Base-by-base conservation (phyloP, 2,329 filamentous ascomycete species). In the Fusarium incarnatum region DNA sequence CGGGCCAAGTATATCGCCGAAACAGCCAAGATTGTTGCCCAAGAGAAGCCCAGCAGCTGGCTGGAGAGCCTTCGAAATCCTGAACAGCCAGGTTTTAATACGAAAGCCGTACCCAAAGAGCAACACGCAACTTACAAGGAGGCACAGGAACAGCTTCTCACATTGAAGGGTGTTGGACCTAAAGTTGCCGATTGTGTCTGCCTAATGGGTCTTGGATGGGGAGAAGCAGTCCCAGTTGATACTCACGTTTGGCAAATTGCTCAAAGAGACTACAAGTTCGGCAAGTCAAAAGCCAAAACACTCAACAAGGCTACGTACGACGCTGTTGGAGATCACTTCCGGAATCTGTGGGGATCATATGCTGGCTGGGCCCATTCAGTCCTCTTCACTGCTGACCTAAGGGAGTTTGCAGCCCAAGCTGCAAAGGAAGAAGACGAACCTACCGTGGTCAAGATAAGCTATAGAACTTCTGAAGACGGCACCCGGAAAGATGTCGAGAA, bases 181-280 rank as follows among this genome's bases (percentile, higher is more conserved):
- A 99, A 99, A 79, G 96, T 99, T 1, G 92, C 96, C 8, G 97
- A 99, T 78, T 99, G 97, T 77, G 94, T 98, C 10, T 97, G 93
- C 77, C 83, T 99, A 22, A 98, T 99, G 92, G 97, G 97, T 0
- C 82, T 99, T 16, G 95, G 94, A 28, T 99, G 97, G 95, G 92
- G 92, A 32, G 95, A 98, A 80, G 91, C 94, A 5, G 94, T 99
- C 2, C 96, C 96, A 0, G 93, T 99, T 32, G 96, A 99, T 79
- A 99, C 97, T 2, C 97, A 99, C 81, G 94, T 99, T 15, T 98
- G 94, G 95, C 94, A 98, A 83, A 98, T 99, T 76, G 97, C 96
- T 1, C 93, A 97, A 79, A 87, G 96, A 56, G 96, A 99, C 79
- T 99, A 99, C 82, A 94, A 91, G 63, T 97, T 99, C 75, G 93